Evolutionary conservation across 2,329 filamentous ascomycete genomes (phyloP), one percentile per base, ranked within the genome.

Genomic region (Aspergillus flavus): DNA sequence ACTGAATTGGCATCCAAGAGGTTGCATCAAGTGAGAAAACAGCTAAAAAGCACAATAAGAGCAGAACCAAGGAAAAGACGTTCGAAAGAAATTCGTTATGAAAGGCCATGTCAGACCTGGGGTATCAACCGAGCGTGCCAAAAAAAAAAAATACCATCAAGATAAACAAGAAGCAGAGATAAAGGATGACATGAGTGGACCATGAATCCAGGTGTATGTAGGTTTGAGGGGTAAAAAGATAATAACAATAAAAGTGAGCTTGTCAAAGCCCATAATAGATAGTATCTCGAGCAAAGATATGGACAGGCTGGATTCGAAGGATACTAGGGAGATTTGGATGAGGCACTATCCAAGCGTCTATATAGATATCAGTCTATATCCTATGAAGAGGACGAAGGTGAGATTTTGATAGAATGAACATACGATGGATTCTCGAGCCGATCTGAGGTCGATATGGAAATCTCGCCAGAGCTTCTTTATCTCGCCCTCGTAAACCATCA

Each of bases 401-500:
- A 30, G 6, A 52, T 5, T n/a, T 34, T 21, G 48, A 48, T 32
- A 28, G 21, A 43, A 6, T 32, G 54, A 30, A 68, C 70, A 60
- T 71, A 78, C 80, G 77, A 83, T 82, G 21, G 79, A 73, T 64
- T 85, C 80, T 69, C 87, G 80, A 12, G 88, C 88, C 52, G 80
- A 74, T 69, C 89, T 84, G 28, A 92, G 78, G 66, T 84, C 86
- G 1, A 81, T 79, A 75, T 88, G 88, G 69, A 92, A 94, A 59
- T 89, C 85, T 11, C 79, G 76, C 76, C 89, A 92, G 16, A 94
- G 77, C 23, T 81, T 81, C 67, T 82, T 84, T 30, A 93, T 82
- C 68, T 88, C 84, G 2, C 86, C 85, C 1, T 77, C 79, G 12
- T 78, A 74, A 61, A 85, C 82, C 91, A 93, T 93, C 2, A 73